These are phyloP conservation scores for Apostasia ramifera DNA, from an alignment of 106 monocot genomes.

Conservation along the genomic window DNA sequence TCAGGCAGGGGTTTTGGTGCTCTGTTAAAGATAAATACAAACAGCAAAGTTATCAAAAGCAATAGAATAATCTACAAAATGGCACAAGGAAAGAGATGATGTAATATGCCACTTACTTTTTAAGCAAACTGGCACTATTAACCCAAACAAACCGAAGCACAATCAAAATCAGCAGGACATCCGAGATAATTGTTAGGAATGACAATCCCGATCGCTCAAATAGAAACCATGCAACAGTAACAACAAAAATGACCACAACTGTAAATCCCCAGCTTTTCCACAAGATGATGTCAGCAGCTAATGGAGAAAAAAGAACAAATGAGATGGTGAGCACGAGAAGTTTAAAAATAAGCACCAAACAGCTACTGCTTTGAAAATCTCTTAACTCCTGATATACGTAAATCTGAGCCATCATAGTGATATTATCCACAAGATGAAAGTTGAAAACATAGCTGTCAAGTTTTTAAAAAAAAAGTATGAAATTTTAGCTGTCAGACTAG, in stretches of 20 bases:
- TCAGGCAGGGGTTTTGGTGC: slow-evolving; percentile 83
- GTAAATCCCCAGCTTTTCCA: slow-evolving; percentile 61
- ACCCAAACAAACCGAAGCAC: slow-evolving; percentile 60
- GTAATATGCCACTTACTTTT: slow-evolving; percentile 42
- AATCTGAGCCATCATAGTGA: no score
- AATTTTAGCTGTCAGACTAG: no score
- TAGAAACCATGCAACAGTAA: slow-evolving; percentile 67
- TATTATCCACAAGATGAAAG: no score
- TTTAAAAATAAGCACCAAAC: no score
- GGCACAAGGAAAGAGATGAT: neutral
- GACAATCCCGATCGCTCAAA: slow-evolving; percentile 75
- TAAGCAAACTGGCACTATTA: slow-evolving; percentile 53
- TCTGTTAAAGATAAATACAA: slow-evolving; percentile 22
- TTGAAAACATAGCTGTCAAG: no score
- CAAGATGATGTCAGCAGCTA: slow-evolving; percentile 92
- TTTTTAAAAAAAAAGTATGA: no score
- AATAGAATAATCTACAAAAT: neutral
- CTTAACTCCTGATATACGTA: no score
- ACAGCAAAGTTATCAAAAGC: neutral
- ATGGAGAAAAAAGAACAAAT: neutral
- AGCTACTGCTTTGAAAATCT: no score
- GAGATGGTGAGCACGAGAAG: no score
- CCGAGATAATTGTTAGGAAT: slow-evolving; percentile 68
- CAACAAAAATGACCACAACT: slow-evolving; percentile 51
- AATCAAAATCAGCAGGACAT: slow-evolving; percentile 76